Percentiles rank a stretch among this genome's conserved stretches.
These are phyloP conservation scores for Picea glauca DNA, from an alignment of 75 land plant species.

Conservation along the genomic window DNA sequence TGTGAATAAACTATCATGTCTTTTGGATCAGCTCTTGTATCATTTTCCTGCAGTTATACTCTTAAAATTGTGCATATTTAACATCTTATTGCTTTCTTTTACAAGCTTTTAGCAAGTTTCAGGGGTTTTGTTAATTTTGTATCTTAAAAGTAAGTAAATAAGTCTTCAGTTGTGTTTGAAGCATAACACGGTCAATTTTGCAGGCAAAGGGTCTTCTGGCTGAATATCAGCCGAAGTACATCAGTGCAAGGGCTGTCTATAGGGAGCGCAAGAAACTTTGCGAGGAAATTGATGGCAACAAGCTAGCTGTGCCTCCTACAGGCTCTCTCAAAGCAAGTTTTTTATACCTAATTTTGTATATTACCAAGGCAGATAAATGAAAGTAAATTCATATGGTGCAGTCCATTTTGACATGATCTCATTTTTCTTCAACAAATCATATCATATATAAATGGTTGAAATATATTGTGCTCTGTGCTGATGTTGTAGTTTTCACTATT, in stretches of 20 bases:
- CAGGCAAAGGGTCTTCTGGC: slow-evolving; percentile 97
- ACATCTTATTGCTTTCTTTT: not conserved
- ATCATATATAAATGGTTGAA: not conserved
- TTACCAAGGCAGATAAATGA: no score
- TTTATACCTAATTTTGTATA: not conserved
- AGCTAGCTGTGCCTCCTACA: slow-evolving; percentile 93
- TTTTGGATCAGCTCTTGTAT: no score
- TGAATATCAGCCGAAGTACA: slow-evolving; percentile 94
- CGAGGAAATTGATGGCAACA: slow-evolving; percentile 95
- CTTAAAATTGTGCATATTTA: no score
- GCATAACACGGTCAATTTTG: slow-evolving; percentile 12
- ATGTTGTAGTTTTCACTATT: not conserved
- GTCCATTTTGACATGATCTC: not conserved
- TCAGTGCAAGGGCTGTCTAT: slow-evolving; percentile 98
- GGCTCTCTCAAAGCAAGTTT: slow-evolving; percentile 80
- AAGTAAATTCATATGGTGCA: not conserved
- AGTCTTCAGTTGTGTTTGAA: not conserved
- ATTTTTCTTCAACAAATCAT: not conserved
- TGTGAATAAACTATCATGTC: no score
- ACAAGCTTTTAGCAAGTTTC: not conserved
- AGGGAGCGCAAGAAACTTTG: slow-evolving; percentile 90
- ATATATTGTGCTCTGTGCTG: not conserved
- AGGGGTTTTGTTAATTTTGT: not conserved
- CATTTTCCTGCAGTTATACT: no score
- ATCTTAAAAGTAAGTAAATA: not conserved